Evolutionary conservation across 2,329 filamentous ascomycete genomes (phyloP).

Genomic region (Hypomyces rosellus): DNA sequence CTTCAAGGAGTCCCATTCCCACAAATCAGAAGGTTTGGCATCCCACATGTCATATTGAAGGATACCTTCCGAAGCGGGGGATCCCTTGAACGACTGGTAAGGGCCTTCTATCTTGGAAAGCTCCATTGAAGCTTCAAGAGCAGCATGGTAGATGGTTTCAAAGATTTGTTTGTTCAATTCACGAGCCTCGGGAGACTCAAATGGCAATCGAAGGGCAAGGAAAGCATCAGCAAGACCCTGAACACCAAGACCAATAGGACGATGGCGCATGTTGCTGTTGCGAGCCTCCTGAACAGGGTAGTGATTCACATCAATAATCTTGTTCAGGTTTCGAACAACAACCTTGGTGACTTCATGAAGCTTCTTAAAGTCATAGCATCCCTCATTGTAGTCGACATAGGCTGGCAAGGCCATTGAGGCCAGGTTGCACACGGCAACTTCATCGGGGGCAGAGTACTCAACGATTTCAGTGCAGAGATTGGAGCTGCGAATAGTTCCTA

Average conservation of each 20-base stretch:
- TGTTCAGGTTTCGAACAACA: conserved; percentile 92
- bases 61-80: conserved; percentile 87
- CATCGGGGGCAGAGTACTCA: conserved; percentile 93
- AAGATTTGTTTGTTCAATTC: conserved; percentile 98
- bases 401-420: conserved; percentile 89
- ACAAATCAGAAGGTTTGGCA: conserved; percentile 85
- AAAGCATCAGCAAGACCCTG: conserved; percentile 97
- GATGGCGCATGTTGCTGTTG: conserved; percentile 96
- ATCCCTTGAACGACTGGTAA: conserved; percentile 88
- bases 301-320: conserved; percentile 96
- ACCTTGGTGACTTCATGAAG: conserved; percentile 91
- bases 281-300: conserved; percentile 93
- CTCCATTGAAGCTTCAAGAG: conserved; percentile 81
- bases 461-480: conserved; percentile 99
- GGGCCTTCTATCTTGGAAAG: conserved; percentile 76
- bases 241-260: conserved; percentile 92
- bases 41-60: conserved; percentile 99
- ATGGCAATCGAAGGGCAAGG: conserved; percentile 91
- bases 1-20: conserved; percentile 92
- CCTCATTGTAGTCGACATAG: conserved; percentile 79
- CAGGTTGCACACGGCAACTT: conserved; percentile 97
- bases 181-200: conserved; percentile 90
- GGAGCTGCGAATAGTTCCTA: conserved; percentile 96
- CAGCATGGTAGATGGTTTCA: conserved; percentile 97
- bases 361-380: conserved; percentile 91